Evolutionary conservation across 2,329 filamentous ascomycete genomes (phyloP).

Genomic region (Uncinocarpus reesii): DNA sequence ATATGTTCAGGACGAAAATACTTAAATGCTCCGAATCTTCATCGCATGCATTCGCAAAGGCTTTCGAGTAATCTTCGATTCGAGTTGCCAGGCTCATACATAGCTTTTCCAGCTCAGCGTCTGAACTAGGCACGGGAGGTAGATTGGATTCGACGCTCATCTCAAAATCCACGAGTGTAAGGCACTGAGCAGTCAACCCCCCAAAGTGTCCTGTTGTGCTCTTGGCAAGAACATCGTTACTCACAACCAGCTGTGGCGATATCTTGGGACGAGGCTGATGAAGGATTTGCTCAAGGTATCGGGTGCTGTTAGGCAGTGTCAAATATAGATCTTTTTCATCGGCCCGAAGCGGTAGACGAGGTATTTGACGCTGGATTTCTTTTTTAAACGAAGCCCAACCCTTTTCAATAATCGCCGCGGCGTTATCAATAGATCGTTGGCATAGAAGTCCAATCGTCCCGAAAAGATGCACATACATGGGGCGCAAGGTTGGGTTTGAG

Average conservation of each 20-base stretch:
- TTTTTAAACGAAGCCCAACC: slow-evolving; percentile 6
- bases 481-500: neutral
- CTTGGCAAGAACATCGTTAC: neutral
- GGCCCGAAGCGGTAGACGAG: neutral
- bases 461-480: neutral
- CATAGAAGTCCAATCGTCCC: neutral
- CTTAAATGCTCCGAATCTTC: slow-evolving; percentile 40
- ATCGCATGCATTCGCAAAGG: slow-evolving; percentile 4
- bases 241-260: neutral
- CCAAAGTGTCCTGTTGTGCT: neutral
- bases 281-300: slow-evolving; percentile 1
- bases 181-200: neutral
- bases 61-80: slow-evolving; percentile 10
- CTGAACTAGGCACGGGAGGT: neutral
- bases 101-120: neutral
- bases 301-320: slow-evolving; percentile 1
- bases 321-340: neutral
- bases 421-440: neutral
- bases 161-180: neutral
- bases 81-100: slow-evolving; percentile 6
- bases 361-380: neutral
- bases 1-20: slow-evolving; percentile 45
- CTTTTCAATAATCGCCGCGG: neutral
- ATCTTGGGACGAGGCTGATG: neutral
- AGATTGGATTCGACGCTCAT: neutral